phyloP scores from a whole-genome alignment of 2,329 filamentous ascomycete species.

The Fusarium globosum region DNA sequence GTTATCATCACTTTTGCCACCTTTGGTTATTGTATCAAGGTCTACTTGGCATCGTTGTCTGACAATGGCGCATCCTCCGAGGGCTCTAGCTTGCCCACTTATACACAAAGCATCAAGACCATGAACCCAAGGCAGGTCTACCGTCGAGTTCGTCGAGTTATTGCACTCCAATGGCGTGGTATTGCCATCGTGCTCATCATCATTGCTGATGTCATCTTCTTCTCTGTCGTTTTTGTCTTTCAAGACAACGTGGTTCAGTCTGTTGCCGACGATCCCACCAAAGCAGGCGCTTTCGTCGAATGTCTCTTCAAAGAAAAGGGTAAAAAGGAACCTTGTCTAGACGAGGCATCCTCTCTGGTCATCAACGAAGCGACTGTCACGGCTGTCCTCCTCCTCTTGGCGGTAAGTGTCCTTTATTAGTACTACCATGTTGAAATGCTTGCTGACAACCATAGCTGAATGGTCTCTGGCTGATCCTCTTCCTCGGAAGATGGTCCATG shows the following conservation, averaged over 20 bases:
- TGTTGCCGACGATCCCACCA: slow-evolving; percentile 62
- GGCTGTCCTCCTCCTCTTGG: slow-evolving; percentile 84
- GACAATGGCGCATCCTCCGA: slow-evolving; percentile 78
- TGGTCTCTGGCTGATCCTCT: slow-evolving; percentile 84
- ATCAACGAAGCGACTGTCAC: slow-evolving; percentile 81
- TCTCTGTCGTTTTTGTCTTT: slow-evolving; percentile 89
- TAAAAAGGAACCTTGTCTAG: slow-evolving; percentile 74
- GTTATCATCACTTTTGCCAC: slow-evolving; percentile 86
- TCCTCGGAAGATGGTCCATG: slow-evolving; percentile 88
- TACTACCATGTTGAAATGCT: background rate
- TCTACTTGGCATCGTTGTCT: slow-evolving; percentile 86
- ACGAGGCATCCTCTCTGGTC: slow-evolving; percentile 69
- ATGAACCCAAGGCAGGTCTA: slow-evolving; percentile 89
- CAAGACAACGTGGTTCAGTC: slow-evolving; percentile 78
- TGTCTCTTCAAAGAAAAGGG: slow-evolving; percentile 71
- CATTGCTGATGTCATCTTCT: slow-evolving; percentile 91
- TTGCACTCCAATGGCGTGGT: slow-evolving; percentile 94
- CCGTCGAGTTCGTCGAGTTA: slow-evolving; percentile 83
- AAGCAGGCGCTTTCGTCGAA: slow-evolving; percentile 72
- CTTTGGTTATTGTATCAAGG: slow-evolving; percentile 92
- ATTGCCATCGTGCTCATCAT: slow-evolving; percentile 92
- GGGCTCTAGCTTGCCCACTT: slow-evolving; percentile 75
- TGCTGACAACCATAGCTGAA: slow-evolving; percentile 67
- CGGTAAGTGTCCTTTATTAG: slow-evolving; percentile 63
- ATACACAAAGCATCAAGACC: slow-evolving; percentile 78